phyloP scores from a whole-genome alignment of 805 yeast genomes.

The Alloascoidea hylecoeti region DNA sequence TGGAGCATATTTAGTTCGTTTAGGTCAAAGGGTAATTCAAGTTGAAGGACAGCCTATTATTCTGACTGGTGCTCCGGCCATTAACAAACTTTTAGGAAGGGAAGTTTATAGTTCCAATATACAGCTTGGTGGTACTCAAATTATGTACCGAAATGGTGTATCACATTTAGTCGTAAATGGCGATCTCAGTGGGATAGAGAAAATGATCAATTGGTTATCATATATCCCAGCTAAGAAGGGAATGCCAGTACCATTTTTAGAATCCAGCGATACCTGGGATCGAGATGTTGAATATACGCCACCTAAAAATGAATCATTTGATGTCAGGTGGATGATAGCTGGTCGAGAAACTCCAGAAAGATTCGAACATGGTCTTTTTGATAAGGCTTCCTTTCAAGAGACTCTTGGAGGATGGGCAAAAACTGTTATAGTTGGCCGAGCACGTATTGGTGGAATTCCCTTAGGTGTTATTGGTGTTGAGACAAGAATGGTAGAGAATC shows the following conservation, averaged over 20 bases:
- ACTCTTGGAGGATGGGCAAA: slow-evolving; percentile 97
- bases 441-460: slow-evolving; percentile 97
- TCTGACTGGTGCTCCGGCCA: slow-evolving; percentile 98
- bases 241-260: slow-evolving; percentile 81
- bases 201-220: slow-evolving; percentile 91
- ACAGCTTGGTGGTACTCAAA: slow-evolving; percentile 98
- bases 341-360: slow-evolving; percentile 66
- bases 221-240: slow-evolving; percentile 87
- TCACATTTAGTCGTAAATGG: slow-evolving; percentile 95
- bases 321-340: slow-evolving; percentile 88
- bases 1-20: slow-evolving; percentile 96
- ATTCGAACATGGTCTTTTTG: slow-evolving; percentile 83
- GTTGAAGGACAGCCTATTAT: slow-evolving; percentile 98
- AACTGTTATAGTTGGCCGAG: slow-evolving; percentile 98
- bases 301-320: slow-evolving; percentile 56
- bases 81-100: slow-evolving; percentile 90
- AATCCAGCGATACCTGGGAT: slow-evolving; percentile 79
- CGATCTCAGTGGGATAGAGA: slow-evolving; percentile 91
- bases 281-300: slow-evolving; percentile 82
- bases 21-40: slow-evolving; percentile 98
- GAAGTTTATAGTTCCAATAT: slow-evolving; percentile 94
- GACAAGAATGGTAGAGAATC: slow-evolving; percentile 77
- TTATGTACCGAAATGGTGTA: slow-evolving; percentile 97
- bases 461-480: slow-evolving; percentile 97
- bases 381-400: slow-evolving; percentile 87